Conservation (phyloP, 2,329 filamentous ascomycete species). For the Fusarium devonianum region DNA sequence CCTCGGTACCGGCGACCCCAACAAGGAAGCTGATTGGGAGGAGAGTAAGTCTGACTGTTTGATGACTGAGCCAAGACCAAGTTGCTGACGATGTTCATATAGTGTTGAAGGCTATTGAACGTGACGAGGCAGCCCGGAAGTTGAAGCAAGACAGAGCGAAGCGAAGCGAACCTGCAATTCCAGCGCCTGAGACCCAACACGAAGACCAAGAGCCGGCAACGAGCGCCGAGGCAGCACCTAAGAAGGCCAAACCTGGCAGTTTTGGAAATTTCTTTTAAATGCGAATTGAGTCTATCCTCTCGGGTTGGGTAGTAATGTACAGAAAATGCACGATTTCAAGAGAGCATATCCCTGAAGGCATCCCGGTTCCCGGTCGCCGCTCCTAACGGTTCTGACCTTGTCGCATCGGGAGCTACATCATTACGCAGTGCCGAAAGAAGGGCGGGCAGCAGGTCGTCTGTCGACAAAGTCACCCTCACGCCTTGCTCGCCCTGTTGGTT, state of each 20-base stretch:
- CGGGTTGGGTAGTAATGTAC: conserved; percentile 26
- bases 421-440: conserved; percentile 60
- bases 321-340: conserved; percentile 49
- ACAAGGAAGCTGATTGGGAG: conserved; percentile 86
- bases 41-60: conserved; percentile 64
- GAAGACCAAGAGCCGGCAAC: conserved; percentile 16
- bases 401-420: conserved; percentile 19
- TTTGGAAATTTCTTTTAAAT: conserved; percentile 61
- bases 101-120: conserved; percentile 73
- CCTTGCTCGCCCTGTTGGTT: conserved; percentile 59
- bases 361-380: conserved; percentile 35
- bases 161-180: conserved; percentile 32
- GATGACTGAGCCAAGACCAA: not conserved
- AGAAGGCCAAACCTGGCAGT: conserved; percentile 41
- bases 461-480: conserved; percentile 65
- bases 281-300: conserved; percentile 20
- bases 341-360: conserved; percentile 68
- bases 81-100: conserved; percentile 24
- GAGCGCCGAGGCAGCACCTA: conserved; percentile 33
- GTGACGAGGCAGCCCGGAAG: conserved; percentile 63
- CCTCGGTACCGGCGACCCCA: conserved; percentile 78
- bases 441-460: conserved; percentile 63
- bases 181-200: conserved; percentile 9
- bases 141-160: conserved; percentile 52
- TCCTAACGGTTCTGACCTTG: conserved; percentile 19